Conservation (phyloP, 441 rosid genomes). For the Omphalea diandra region DNA sequence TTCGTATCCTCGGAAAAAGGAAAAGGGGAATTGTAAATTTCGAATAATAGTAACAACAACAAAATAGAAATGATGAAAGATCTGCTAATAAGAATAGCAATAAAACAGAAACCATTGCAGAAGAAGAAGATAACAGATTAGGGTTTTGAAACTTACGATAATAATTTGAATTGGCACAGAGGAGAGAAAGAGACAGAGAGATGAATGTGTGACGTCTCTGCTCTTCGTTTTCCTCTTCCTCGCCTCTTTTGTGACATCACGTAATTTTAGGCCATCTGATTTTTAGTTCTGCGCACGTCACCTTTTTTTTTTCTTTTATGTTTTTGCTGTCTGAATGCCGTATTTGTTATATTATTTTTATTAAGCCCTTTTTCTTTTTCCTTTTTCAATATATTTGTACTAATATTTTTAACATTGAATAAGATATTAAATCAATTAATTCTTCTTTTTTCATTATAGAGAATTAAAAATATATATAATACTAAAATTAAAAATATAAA, state of each 20-base stretch:
- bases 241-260: background rate
- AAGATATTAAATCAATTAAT: too few species aligned
- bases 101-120: background rate
- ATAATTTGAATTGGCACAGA: background rate
- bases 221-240: background rate
- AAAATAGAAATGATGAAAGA: conserved; percentile 10
- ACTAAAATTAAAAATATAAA: too few species aligned
- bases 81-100: background rate
- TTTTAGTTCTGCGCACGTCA: too few species aligned
- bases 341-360: too few species aligned
- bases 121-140: conserved; percentile 8
- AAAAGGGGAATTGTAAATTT: conserved; percentile 15
- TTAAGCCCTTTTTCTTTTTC: too few species aligned
- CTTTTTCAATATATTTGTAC: too few species aligned
- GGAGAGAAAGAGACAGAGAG: background rate
- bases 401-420: too few species aligned
- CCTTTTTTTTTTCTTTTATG: too few species aligned
- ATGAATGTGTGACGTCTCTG: background rate
- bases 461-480: too few species aligned
- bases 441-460: too few species aligned
- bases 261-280: conserved; percentile 21
- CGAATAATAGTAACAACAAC: too few species aligned
- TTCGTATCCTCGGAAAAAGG: conserved; percentile 20
- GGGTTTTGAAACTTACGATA: conserved; percentile 26
- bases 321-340: too few species aligned